phyloP scores from a whole-genome alignment of 1,139 yeast genomes.

The Tardiomyces blankii region DNA sequence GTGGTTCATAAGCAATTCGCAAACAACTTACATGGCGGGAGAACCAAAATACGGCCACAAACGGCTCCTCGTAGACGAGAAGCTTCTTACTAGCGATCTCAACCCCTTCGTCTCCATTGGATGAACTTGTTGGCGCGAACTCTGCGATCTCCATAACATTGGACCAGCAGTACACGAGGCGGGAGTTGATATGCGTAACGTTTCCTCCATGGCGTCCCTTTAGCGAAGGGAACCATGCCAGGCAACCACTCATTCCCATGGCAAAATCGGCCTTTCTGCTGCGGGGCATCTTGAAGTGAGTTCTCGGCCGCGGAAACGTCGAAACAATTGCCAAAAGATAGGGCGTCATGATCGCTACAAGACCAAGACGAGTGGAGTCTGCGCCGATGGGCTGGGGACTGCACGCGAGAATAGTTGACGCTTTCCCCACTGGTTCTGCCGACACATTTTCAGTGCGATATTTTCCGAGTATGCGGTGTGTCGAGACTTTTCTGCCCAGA shows the following conservation, averaged over 20 bases:
- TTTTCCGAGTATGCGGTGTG: constrained; percentile 44
- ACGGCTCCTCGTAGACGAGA: constrained; percentile 36
- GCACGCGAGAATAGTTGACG: constrained; percentile 30
- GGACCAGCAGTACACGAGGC: constrained; percentile 59
- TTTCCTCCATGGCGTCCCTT: constrained; percentile 12
- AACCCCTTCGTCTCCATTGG: constrained; percentile 23
- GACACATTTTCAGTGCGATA: constrained; percentile 20
- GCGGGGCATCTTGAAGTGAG: constrained; percentile 43
- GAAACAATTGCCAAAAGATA: constrained; percentile 43
- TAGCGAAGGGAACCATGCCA: constrained; percentile 51
- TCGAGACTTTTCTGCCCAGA: constrained; percentile 38
- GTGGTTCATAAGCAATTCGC: too few species aligned
- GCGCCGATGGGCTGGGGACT: constrained; percentile 43
- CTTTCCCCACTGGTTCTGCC: constrained; percentile 10
- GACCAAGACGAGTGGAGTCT: constrained; percentile 39
- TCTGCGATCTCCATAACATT: constrained; percentile 47
- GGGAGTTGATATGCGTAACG: constrained; percentile 25
- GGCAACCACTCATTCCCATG: constrained; percentile 34
- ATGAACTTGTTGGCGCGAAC: constrained; percentile 35
- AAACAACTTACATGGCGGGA: constrained; percentile 21
- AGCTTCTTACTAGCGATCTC: constrained; percentile 37
- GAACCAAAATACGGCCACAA: constrained; percentile 53
- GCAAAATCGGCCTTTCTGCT: constrained; percentile 30
- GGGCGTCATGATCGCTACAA: constrained; percentile 52
- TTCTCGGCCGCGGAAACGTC: constrained; percentile 38